These are phyloP conservation scores for Spinellus fusiger DNA, from an alignment of 192 early-diverging fungal species.

Conservation along the genomic window DNA sequence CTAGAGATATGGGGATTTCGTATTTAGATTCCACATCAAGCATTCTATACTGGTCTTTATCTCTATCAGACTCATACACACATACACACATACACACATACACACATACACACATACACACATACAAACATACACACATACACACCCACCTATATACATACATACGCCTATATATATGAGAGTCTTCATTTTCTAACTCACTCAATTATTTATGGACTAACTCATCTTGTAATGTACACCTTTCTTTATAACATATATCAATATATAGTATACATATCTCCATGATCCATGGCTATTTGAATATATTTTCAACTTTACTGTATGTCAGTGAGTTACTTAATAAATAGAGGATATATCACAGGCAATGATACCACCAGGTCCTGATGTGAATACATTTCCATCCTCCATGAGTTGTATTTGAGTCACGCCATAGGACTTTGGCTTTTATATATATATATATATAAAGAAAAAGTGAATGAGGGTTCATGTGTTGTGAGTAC, in stretches of 20 bases:
- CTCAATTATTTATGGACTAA: too few species aligned
- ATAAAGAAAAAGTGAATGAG: neutral
- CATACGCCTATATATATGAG: too few species aligned
- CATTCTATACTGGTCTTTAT: neutral
- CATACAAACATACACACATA: neutral
- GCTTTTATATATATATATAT: conserved; percentile 8
- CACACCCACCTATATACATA: neutral
- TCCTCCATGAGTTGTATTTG: conserved; percentile 50
- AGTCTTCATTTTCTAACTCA: too few species aligned
- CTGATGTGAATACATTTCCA: conserved; percentile 50
- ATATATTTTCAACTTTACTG: too few species aligned
- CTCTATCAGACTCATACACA: neutral
- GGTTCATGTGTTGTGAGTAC: neutral
- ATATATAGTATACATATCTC: too few species aligned
- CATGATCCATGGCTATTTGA: too few species aligned
- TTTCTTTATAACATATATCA: too few species aligned
- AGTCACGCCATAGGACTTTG: conserved; percentile 59
- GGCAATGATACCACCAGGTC: conserved; percentile 50
- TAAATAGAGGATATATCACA: conserved; percentile 4
- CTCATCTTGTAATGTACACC: too few species aligned
- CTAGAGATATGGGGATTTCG: conserved; percentile 35
- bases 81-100: neutral
- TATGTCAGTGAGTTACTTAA: neutral
- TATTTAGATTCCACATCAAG: conserved; percentile 2
- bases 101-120: neutral